Evolutionary conservation across 768 basidiomycete species (phyloP), one percentile per base, ranked within the genome.

Genomic region (Termitomyces sp.): DNA sequence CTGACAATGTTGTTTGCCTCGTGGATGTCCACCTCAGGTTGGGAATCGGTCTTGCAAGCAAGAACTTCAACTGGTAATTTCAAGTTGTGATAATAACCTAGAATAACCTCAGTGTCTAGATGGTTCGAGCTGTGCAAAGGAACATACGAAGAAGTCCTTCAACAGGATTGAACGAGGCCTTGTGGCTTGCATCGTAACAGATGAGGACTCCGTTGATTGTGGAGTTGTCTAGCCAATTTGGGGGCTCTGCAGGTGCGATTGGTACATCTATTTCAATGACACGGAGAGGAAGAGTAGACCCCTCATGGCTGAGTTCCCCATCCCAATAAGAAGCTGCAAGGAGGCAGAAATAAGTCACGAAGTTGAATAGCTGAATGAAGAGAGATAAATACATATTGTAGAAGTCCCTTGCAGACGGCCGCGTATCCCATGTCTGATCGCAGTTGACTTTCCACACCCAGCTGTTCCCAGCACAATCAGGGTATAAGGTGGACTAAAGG

Each of bases 11-110:
- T 73, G 21, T 75, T 63, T 4, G 83, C 85, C 46, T 71, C 71
- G 53, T 76, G 71, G 10, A 87, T 83, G 61, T 87, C 79, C n/a
- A 92, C 76, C 40, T 74, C 74, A 38, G 74, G 75, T 19, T 77
- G 76, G 19, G 88, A 73, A 66, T 96, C 91, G 5, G 87, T 86
- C 70, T 97, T 98, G 75, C 94, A 93, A 4, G 91, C 92, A 14
- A 98, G 76, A 12, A 93, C 89, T 44, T 96, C 78, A 25, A 82
- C 73, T 9, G 89, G 82, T 37, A 89, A 72, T 57, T 80, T 81
- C 66, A 83, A 72, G 51, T 77, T 74, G 63, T 73, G 75, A 70
- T 83, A 87, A 57, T 80, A 72, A 63, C 78, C 91, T 93, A 63
- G 43, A 60, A 59, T 46, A 64, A 59, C 32, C 23, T 58, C 29